Evolutionary conservation across 371 early-diverging fungal genomes (phyloP).

Genomic region (Saksenaea vasiformis): DNA sequence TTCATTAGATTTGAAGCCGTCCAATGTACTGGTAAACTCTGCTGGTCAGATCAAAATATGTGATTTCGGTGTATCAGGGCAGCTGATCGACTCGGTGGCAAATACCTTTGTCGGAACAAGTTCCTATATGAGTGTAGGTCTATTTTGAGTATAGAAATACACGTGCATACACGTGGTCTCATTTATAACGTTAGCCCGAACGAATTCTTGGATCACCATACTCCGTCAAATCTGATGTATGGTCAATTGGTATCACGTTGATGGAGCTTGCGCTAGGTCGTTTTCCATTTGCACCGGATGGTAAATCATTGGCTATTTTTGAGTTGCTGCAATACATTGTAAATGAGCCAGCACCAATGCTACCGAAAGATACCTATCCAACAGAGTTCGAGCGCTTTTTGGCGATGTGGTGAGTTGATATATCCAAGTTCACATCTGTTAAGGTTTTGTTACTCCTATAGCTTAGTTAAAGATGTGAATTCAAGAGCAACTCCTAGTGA

Average conservation of each 20-base stretch:
- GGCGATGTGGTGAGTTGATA: not conserved
- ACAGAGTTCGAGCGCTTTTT: not conserved
- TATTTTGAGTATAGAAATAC: not conserved
- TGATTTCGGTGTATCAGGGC: slow-evolving; percentile 83
- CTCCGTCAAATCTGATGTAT: slow-evolving; percentile 86
- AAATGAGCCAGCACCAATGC: slow-evolving; percentile 73
- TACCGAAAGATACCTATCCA: slow-evolving; percentile 40
- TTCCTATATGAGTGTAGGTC: slow-evolving; percentile 81
- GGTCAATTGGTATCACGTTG: slow-evolving; percentile 85
- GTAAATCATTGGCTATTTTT: slow-evolving; percentile 70
- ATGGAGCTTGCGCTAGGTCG: slow-evolving; percentile 84
- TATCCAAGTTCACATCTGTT: not conserved
- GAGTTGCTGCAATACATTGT: slow-evolving; percentile 87
- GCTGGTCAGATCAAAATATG: slow-evolving; percentile 79
- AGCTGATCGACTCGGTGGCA: slow-evolving; percentile 71
- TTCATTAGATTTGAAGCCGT: slow-evolving; percentile 66
- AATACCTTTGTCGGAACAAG: slow-evolving; percentile 86
- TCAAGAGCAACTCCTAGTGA: slow-evolving; percentile 6
- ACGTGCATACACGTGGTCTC: not conserved
- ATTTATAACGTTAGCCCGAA: slow-evolving; percentile 75
- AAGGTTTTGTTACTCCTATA: not conserved
- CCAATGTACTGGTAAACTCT: slow-evolving; percentile 72
- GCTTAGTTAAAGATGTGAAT: slow-evolving; percentile 8
- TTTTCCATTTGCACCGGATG: slow-evolving; percentile 80
- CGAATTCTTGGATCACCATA: slow-evolving; percentile 83